Conservation (phyloP, 768 basidiomycete species). For the Agrocybe praecox region DNA sequence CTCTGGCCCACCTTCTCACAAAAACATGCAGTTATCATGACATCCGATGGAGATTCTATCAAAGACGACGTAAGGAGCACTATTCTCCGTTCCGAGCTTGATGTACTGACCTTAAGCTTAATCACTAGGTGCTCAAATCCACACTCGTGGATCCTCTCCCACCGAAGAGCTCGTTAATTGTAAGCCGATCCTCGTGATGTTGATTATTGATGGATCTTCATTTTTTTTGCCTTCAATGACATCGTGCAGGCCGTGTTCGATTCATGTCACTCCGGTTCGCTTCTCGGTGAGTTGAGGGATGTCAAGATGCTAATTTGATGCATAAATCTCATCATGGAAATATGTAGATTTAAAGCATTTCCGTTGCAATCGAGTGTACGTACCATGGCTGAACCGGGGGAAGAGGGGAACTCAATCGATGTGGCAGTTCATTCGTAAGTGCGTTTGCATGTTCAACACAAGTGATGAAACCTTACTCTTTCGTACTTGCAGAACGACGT, state of each 20-base stretch:
- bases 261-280: constrained; percentile 42
- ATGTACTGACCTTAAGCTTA: neutral
- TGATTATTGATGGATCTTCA: neutral
- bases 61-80: constrained; percentile 35
- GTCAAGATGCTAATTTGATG: no score
- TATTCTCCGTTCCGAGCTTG: neutral
- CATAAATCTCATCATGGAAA: neutral
- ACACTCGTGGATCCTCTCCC: constrained; percentile 40
- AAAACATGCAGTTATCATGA: constrained; percentile 33
- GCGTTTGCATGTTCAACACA: neutral
- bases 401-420: constrained; percentile 32
- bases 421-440: constrained; percentile 34
- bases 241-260: constrained; percentile 35
- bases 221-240: neutral
- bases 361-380: constrained; percentile 46
- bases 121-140: constrained; percentile 32
- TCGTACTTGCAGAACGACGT: neutral
- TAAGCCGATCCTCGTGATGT: constrained; percentile 11
- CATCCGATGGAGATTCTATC: constrained; percentile 38
- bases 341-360: constrained; percentile 41
- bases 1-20: neutral
- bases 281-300: constrained; percentile 31
- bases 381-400: constrained; percentile 49
- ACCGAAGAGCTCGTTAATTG: constrained; percentile 35
- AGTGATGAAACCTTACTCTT: no score